Evolutionary conservation across 1,139 yeast genomes (phyloP).

Genomic region (Pichia sp.): DNA sequence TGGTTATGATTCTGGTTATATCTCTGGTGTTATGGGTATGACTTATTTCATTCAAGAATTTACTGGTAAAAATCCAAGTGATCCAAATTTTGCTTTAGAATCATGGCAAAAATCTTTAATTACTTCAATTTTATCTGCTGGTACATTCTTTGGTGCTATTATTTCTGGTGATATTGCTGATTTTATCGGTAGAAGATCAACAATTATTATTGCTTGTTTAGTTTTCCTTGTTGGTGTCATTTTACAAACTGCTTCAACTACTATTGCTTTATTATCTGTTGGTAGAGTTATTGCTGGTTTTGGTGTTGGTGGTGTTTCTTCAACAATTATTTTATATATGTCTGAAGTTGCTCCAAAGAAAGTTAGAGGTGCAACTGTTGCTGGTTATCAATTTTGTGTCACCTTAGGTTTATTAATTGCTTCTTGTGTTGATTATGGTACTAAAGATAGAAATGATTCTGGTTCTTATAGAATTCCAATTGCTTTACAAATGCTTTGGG

Average conservation of each 20-base stretch:
- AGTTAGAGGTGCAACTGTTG: slow-evolving; percentile 63
- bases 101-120: slow-evolving; percentile 40
- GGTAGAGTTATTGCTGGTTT: slow-evolving; percentile 61
- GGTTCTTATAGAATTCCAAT: slow-evolving; percentile 63
- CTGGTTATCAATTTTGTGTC: slow-evolving; percentile 62
- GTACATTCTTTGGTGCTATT: slow-evolving; percentile 54
- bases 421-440: slow-evolving; percentile 60
- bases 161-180: slow-evolving; percentile 53
- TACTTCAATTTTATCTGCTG: slow-evolving; percentile 51
- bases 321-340: slow-evolving; percentile 61
- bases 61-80: slow-evolving; percentile 24
- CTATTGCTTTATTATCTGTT: slow-evolving; percentile 40
- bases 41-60: slow-evolving; percentile 38
- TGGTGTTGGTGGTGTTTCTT: slow-evolving; percentile 65
- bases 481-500: slow-evolving; percentile 50
- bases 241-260: slow-evolving; percentile 52
- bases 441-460: slow-evolving; percentile 43
- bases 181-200: slow-evolving; percentile 53
- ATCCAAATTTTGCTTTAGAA: slow-evolving; percentile 19
- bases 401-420: slow-evolving; percentile 67
- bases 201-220: slow-evolving; percentile 46
- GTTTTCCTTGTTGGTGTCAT: slow-evolving; percentile 56
- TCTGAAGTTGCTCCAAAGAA: slow-evolving; percentile 66
- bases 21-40: slow-evolving; percentile 54
- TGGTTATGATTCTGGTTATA: slow-evolving; percentile 59